phyloP scores from a whole-genome alignment of 1,139 yeast species.

The Suhomyces yuchorum region DNA sequence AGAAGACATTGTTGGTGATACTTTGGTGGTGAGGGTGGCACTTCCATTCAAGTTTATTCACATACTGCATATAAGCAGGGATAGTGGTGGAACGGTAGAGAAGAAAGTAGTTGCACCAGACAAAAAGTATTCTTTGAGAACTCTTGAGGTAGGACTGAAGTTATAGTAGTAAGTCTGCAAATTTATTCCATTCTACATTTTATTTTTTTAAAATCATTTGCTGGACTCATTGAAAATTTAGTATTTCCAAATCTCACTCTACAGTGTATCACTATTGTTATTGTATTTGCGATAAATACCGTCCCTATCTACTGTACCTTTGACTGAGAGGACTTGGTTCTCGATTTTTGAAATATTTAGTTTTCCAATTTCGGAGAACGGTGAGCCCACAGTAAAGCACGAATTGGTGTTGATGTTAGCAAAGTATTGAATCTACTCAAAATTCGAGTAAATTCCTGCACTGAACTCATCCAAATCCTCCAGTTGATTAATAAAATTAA shows the following conservation, averaged over 20 bases:
- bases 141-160: too few species aligned
- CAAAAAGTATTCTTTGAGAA: too few species aligned
- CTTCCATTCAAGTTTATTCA: not conserved
- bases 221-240: too few species aligned
- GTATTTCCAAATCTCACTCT: too few species aligned
- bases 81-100: too few species aligned
- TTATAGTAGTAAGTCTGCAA: too few species aligned
- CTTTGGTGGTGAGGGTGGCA: slow-evolving; percentile 1
- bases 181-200: too few species aligned
- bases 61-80: not conserved
- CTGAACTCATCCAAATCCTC: slow-evolving; percentile 82
- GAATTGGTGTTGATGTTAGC: not conserved
- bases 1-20: slow-evolving; percentile 20
- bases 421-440: slow-evolving; percentile 42
- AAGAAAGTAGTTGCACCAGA: too few species aligned
- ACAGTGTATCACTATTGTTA: not conserved
- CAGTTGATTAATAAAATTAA: slow-evolving; percentile 51
- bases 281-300: not conserved
- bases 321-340: not conserved
- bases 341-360: too few species aligned
- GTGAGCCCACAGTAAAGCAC: not conserved
- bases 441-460: slow-evolving; percentile 88
- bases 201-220: too few species aligned
- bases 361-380: too few species aligned
- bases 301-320: not conserved